Evolutionary conservation across 352 stramenopile genomes (phyloP).

Genomic region (Plasmopara halstedii): DNA sequence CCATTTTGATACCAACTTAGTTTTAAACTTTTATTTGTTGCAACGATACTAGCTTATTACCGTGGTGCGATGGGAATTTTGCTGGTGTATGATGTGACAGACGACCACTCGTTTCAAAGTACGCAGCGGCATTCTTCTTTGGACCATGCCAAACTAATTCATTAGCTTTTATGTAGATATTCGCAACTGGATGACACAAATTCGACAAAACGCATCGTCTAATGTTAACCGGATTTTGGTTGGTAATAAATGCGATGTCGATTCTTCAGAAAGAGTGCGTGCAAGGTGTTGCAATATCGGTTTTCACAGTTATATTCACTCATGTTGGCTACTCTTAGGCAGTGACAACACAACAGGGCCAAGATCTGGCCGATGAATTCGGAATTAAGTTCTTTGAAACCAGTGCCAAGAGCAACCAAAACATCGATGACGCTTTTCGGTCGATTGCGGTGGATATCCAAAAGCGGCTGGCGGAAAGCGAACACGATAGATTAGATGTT

Average conservation of each 20-base stretch:
- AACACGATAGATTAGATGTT: conserved; percentile 86
- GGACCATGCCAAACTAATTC: background rate
- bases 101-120: conserved; percentile 90
- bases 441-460: conserved; percentile 86
- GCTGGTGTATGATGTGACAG: conserved; percentile 90
- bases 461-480: conserved; percentile 78
- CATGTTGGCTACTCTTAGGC: conserved; percentile 30
- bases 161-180: conserved; percentile 44
- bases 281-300: background rate
- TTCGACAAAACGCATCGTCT: conserved; percentile 96
- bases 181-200: conserved; percentile 89
- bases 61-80: conserved; percentile 88
- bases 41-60: conserved; percentile 72
- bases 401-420: conserved; percentile 89
- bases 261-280: conserved; percentile 90
- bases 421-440: conserved; percentile 87
- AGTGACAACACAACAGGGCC: conserved; percentile 90
- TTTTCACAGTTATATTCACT: background rate
- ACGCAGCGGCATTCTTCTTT: conserved; percentile 11
- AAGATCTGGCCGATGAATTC: conserved; percentile 90
- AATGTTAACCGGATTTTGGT: conserved; percentile 99
- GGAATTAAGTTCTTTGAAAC: conserved; percentile 94
- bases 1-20: background rate
- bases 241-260: conserved; percentile 99
- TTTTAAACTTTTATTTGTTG: background rate